phyloP scores from a whole-genome alignment of 305 asterid genomes.

The Fraxinus latifolia region DNA sequence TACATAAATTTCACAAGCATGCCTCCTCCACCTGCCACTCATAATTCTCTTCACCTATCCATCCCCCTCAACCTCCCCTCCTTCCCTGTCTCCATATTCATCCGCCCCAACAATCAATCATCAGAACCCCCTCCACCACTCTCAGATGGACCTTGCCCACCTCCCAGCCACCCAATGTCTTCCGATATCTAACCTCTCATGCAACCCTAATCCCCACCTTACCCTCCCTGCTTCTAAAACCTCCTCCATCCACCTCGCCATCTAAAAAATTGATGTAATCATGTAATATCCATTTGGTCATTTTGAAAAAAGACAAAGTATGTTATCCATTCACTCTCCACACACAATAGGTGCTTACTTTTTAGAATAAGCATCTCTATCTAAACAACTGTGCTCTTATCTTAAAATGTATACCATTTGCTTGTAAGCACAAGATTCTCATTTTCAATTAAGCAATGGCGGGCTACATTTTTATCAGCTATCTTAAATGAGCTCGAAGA shows the following conservation, averaged over 20 bases:
- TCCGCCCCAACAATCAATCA: neutral
- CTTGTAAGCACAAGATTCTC: neutral
- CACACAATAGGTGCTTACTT: neutral
- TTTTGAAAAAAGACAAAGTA: neutral
- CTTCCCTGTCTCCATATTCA: neutral
- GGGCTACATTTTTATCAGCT: neutral
- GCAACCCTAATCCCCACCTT: slow-evolving; percentile 1
- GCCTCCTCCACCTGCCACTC: neutral
- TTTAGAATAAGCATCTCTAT: neutral
- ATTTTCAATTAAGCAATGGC: neutral
- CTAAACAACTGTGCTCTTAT: neutral
- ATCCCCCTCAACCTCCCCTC: neutral
- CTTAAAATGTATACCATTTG: neutral
- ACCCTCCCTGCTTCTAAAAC: neutral
- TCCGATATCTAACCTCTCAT: neutral
- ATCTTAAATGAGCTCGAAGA: neutral
- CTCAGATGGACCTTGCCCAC: neutral
- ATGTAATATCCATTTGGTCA: neutral
- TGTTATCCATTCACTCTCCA: neutral
- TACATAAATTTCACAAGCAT: neutral
- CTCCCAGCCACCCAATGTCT: neutral
- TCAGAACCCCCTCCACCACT: neutral
- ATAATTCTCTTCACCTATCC: neutral
- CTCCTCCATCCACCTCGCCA: neutral
- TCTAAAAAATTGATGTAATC: neutral